phyloP scores from a whole-genome alignment of 805 yeast genomes.

The Clavispora fructus region DNA sequence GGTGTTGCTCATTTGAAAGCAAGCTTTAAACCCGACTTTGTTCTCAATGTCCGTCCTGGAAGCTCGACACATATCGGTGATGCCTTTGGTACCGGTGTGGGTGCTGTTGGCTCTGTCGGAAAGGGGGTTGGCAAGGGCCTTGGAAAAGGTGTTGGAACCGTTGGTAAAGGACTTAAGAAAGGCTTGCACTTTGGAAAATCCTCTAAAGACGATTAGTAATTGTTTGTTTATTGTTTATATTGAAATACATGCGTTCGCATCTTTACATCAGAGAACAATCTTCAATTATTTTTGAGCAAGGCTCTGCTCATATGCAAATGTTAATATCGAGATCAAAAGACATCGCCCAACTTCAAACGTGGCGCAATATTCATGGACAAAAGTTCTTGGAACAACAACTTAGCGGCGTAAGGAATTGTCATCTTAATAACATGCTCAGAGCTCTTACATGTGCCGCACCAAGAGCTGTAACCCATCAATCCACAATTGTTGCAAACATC shows the following conservation, averaged over 20 bases:
- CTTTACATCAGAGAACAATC: not conserved
- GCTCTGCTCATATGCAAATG: conserved; percentile 2
- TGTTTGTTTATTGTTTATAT: not conserved
- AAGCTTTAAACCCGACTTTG: conserved; percentile 66
- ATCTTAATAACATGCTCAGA: conserved; percentile 81
- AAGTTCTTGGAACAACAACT: conserved; percentile 91
- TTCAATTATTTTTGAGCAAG: not conserved
- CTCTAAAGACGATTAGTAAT: conserved; percentile 1
- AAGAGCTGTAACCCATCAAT: conserved; percentile 92
- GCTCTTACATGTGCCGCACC: conserved; percentile 96
- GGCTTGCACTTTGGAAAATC: conserved; percentile 32
- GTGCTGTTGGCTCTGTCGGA: conserved; percentile 16
- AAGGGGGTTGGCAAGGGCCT: conserved; percentile 13
- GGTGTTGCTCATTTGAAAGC: conserved; percentile 62
- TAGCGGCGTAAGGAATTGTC: conserved; percentile 99
- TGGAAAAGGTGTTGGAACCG: conserved; percentile 33
- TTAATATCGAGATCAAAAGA: conserved; percentile 39
- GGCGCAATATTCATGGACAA: conserved; percentile 99
- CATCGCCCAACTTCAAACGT: conserved; percentile 82
- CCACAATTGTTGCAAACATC: conserved; percentile 94
- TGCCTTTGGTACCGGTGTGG: conserved; percentile 34
- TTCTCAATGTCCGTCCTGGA: conserved; percentile 40
- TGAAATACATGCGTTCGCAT: not conserved
- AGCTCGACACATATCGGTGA: conserved; percentile 35
- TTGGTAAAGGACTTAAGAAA: conserved; percentile 28